phyloP scores from a whole-genome alignment of 768 basidiomycete genomes.

The Mycena olivaceomarginata region DNA sequence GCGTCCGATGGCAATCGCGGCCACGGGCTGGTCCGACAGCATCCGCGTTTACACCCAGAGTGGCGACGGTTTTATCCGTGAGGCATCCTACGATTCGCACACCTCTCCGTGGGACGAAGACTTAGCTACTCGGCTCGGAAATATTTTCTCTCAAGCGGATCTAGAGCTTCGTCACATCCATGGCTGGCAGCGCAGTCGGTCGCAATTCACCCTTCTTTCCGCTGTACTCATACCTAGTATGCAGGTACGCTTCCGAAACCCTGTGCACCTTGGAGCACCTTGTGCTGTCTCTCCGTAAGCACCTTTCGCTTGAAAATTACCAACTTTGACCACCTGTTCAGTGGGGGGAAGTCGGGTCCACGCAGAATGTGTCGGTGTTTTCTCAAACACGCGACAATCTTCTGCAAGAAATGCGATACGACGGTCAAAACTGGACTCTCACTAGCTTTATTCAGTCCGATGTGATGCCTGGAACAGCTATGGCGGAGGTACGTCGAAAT shows the following conservation, averaged over 20 bases:
- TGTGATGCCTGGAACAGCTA: slow-evolving; percentile 2
- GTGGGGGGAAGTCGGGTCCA: background rate
- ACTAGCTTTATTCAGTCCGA: background rate
- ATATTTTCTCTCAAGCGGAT: too few relatives aligned
- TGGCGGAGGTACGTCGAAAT: background rate
- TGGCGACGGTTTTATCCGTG: background rate
- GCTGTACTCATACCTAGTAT: too few relatives aligned
- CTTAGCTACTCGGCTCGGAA: too few relatives aligned
- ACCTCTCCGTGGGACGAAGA: too few relatives aligned
- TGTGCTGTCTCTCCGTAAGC: too few relatives aligned
- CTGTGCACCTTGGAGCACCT: too few relatives aligned
- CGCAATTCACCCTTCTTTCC: too few relatives aligned
- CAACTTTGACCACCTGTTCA: too few relatives aligned
- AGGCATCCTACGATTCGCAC: background rate
- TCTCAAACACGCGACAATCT: background rate
- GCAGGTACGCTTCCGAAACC: too few relatives aligned
- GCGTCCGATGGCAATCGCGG: background rate
- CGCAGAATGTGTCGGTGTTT: background rate
- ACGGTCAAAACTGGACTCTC: background rate
- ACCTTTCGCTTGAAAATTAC: too few relatives aligned
- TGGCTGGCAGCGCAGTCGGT: too few relatives aligned
- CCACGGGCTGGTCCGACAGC: background rate
- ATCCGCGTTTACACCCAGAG: background rate
- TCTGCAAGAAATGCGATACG: background rate
- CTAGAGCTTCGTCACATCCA: too few relatives aligned